Evolutionary conservation across 2,329 filamentous ascomycete species (phyloP), one percentile per base, ranked within the genome.

Genomic region (Achaetomium macrosporum): DNA sequence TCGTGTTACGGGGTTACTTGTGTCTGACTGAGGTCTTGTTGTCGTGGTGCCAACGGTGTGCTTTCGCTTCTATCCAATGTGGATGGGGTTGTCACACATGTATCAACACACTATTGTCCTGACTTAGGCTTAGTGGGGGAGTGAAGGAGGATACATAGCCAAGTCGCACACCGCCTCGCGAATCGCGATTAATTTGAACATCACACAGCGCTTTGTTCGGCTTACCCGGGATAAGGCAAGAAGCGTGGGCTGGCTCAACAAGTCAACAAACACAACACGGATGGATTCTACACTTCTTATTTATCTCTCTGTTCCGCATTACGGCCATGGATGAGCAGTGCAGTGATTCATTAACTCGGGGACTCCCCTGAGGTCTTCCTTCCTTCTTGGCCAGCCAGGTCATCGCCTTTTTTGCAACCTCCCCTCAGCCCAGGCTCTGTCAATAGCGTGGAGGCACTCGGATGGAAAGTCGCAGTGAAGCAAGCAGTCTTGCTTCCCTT

Each of bases 401-500:
- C 42, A 19, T 20, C 12, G 33, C 11, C 2, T 7, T 25, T 7
- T 25, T 25, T 12, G 15, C 3, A 30, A 9, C 40, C 44, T 31
- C 6, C 29, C 25, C 17, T 16, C 33, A 17, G 11, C 20, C 47
- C 42, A 48, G 4, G 53, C 43, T 6, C 15, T 45, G 2, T 39
- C 15, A 2, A 37, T 3, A 1, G 42, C 16, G 33, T 62, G 49
- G 19, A 50, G 54, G 47, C 65, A 66, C 55, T 67, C 62, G 19
- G 53, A 54, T 9, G 64, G 65, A 20, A 48, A 65, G 41, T 65
- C 63, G 47, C 65, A 67, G 57, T 66, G 59, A 4, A 59, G 9
- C 53, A 47, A 60, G 55, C 65, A 67, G 53, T 59, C 44, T 39
- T 65, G 57, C n/a, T 33, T 15, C 12, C 51, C 33, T 13, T 46